These are phyloP conservation scores for Mortierella sp. DNA, from an alignment of 371 early-diverging fungal species.

Conservation along the genomic window DNA sequence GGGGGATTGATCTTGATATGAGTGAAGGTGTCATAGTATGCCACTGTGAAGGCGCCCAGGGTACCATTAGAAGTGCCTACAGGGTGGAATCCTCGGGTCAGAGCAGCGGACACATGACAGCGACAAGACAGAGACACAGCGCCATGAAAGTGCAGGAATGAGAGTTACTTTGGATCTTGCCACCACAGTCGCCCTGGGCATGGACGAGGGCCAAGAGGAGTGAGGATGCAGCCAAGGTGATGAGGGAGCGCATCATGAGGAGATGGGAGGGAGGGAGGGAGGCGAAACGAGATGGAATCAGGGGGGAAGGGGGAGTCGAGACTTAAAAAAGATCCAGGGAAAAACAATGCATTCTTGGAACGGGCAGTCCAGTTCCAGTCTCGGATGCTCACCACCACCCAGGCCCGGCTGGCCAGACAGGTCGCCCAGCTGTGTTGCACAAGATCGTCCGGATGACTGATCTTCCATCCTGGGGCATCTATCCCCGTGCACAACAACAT, in stretches of 20 bases:
- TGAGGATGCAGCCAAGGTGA: conserved; percentile 1
- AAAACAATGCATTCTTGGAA: too few species aligned
- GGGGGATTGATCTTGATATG: conserved; percentile 14
- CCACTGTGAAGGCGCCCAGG: conserved; percentile 4
- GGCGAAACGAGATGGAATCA: background rate
- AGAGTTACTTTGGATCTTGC: background rate
- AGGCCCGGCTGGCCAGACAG: too few species aligned
- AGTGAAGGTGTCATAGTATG: background rate
- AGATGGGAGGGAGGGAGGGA: background rate
- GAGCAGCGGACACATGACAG: background rate
- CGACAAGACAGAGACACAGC: background rate
- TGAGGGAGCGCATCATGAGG: conserved; percentile 10
- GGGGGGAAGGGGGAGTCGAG: background rate
- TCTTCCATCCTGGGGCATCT: too few species aligned
- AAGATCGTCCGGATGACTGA: too few species aligned
- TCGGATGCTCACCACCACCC: too few species aligned
- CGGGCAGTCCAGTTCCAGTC: too few species aligned
- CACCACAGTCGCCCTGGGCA: background rate
- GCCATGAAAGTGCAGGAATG: background rate
- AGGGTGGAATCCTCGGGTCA: background rate
- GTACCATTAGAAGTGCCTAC: background rate
- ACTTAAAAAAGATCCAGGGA: background rate
- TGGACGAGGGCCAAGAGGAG: conserved; percentile 3
- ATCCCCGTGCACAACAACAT: too few species aligned
- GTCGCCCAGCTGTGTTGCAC: too few species aligned